phyloP scores from a whole-genome alignment of 768 basidiomycete species.

The Pulveroboletus sp. region DNA sequence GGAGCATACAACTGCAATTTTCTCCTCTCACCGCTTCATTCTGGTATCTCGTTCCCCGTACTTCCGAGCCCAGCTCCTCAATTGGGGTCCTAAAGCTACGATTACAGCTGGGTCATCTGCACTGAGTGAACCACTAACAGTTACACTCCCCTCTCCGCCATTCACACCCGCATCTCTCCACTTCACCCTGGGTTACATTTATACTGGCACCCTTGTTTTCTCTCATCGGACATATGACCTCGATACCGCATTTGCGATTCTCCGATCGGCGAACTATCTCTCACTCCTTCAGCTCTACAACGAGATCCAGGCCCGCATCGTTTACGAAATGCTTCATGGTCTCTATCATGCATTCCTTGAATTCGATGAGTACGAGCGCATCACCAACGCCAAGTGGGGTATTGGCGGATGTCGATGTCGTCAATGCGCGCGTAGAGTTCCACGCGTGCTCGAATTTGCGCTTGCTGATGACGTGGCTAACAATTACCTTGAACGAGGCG shows the following conservation, averaged over 20 bases:
- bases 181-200: conserved; percentile 92
- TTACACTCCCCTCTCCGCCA: conserved; percentile 83
- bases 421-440: conserved; percentile 76
- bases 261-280: conserved; percentile 79
- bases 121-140: conserved; percentile 45
- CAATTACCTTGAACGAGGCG: conserved; percentile 60
- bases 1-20: conserved; percentile 73
- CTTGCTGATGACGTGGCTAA: conserved; percentile 74
- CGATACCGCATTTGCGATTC: conserved; percentile 84
- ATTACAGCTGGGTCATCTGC: conserved; percentile 21
- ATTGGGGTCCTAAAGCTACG: conserved; percentile 47
- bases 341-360: conserved; percentile 80
- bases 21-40: conserved; percentile 91
- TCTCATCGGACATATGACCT: conserved; percentile 92
- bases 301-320: conserved; percentile 79
- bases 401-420: conserved; percentile 80
- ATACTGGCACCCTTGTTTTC: conserved; percentile 91
- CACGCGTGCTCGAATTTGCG: conserved; percentile 81
- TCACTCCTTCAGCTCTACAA: conserved; percentile 63
- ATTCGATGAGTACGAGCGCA: conserved; percentile 71
- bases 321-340: conserved; percentile 86
- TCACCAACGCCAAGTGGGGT: conserved; percentile 76
- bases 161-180: conserved; percentile 93
- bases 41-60: conserved; percentile 86
- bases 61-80: conserved; percentile 75